These are phyloP conservation scores for Pseudopyricularia cyperi DNA, from an alignment of 2,329 filamentous ascomycete genomes.

Conservation along the genomic window DNA sequence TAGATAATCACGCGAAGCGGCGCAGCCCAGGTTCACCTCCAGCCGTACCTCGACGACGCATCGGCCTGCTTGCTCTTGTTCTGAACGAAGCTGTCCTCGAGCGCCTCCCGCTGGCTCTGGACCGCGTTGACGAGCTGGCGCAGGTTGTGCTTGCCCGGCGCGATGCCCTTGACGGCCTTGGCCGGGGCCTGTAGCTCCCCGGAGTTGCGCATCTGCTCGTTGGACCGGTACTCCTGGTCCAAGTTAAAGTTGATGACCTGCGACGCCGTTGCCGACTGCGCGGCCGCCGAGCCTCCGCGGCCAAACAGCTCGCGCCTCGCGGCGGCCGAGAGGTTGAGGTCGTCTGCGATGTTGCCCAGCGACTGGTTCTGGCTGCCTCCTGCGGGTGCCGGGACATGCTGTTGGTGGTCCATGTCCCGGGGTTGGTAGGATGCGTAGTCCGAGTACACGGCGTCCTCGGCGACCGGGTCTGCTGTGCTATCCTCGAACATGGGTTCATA, in stretches of 20 bases:
- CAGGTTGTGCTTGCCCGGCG: constrained; percentile 80
- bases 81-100: constrained; percentile 80
- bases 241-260: constrained; percentile 80
- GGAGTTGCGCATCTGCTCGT: constrained; percentile 60
- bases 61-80: constrained; percentile 70
- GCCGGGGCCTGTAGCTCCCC: constrained; percentile 58
- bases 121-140: constrained; percentile 78
- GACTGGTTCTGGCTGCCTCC: constrained; percentile 27
- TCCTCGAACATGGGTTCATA: constrained; percentile 41
- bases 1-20: neutral
- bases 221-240: constrained; percentile 73
- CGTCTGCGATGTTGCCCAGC: constrained; percentile 58
- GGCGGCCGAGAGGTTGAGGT: constrained; percentile 65
- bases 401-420: constrained; percentile 12
- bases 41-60: constrained; percentile 73
- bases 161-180: constrained; percentile 70
- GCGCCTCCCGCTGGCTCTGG: constrained; percentile 67
- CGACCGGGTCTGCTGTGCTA: constrained; percentile 2
- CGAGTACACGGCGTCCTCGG: neutral
- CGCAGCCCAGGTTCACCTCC: constrained; percentile 29
- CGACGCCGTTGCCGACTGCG: constrained; percentile 16
- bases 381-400: neutral
- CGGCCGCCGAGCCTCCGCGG: constrained; percentile 33
- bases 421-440: constrained; percentile 6
- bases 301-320: constrained; percentile 79